A percentile compares a stretch with the other conserved stretches of the same genome.
Evolutionary conservation across 2,329 filamentous ascomycete species (phyloP).

Genomic region (Trichoderma brevicompactum): DNA sequence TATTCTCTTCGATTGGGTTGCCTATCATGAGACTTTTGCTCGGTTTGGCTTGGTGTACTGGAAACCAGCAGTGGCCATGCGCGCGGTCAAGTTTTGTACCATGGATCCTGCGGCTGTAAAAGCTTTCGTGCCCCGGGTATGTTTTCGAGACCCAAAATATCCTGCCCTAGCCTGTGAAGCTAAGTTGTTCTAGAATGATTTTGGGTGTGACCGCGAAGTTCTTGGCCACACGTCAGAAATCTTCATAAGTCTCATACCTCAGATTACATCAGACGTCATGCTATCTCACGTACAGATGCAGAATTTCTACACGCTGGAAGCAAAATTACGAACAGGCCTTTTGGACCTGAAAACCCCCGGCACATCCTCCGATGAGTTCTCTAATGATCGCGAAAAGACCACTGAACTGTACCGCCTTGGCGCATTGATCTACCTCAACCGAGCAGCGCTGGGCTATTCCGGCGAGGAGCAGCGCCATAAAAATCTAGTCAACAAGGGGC

Average conservation of each 20-base stretch:
- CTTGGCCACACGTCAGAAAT: not conserved
- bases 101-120: not conserved
- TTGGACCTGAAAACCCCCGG: not conserved
- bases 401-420: conserved; percentile 8
- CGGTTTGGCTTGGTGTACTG: conserved; percentile 13
- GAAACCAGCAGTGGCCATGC: not conserved
- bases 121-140: not conserved
- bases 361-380: not conserved
- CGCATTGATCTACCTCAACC: conserved; percentile 12
- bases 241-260: not conserved
- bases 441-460: conserved; percentile 15
- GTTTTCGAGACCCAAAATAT: not conserved
- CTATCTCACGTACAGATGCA: not conserved
- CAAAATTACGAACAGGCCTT: not conserved
- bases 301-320: conserved; percentile 5
- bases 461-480: conserved; percentile 2
- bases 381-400: not conserved
- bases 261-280: not conserved
- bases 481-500: conserved; percentile 6
- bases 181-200: not conserved
- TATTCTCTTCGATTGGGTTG: conserved; percentile 1
- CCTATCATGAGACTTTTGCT: conserved; percentile 14
- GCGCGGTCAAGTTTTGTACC: not conserved
- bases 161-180: not conserved
- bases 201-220: not conserved